Percentiles rank a stretch among this genome's conserved stretches.
Conservation (phyloP, 1,284 basidiomycete genomes). For the Melampsora americana region DNA sequence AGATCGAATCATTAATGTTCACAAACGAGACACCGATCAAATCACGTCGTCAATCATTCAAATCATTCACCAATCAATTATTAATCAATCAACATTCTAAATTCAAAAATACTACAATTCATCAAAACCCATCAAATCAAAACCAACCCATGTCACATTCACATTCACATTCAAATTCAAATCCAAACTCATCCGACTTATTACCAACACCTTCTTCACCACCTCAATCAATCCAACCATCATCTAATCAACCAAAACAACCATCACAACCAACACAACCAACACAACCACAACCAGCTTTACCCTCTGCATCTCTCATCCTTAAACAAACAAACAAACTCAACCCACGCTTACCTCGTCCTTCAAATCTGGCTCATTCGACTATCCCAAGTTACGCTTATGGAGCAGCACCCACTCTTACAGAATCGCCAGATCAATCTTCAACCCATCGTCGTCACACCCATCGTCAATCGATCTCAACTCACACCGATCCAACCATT, state of each 20-base stretch:
- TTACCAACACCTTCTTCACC: too few species aligned
- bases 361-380: not conserved
- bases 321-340: constrained; percentile 15
- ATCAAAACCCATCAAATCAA: not conserved
- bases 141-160: not conserved
- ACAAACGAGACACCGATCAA: constrained; percentile 26
- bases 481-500: not conserved
- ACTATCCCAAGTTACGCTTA: constrained; percentile 29
- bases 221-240: too few species aligned
- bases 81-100: not conserved
- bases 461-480: not conserved
- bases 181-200: too few species aligned
- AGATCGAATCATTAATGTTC: too few species aligned
- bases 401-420: constrained; percentile 22
- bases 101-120: too few species aligned
- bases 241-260: not conserved
- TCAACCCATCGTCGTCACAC: constrained; percentile 5
- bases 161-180: too few species aligned
- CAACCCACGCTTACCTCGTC: constrained; percentile 13
- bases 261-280: too few species aligned
- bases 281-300: not conserved
- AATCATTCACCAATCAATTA: constrained; percentile 31
- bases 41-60: constrained; percentile 29
- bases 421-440: constrained; percentile 3
- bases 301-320: constrained; percentile 35